Conservation (phyloP, 176 grass and related monocot species). For the barley (Hordeum vulgare) region MorexV3_pseudomolecules_assembly NC_058519.1:475737005-475737504, state of each 20-base stretch:
- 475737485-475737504: constrained; percentile 65
- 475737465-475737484: background rate
- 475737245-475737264: background rate
- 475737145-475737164: background rate
- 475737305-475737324: constrained; percentile 53
- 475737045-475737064: background rate
- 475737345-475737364: background rate
- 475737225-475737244: background rate
- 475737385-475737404: background rate
- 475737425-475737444: background rate
- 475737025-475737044: background rate
- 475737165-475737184: background rate
- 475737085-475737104: constrained; percentile 20
- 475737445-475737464: background rate
- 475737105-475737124: constrained; percentile 17
- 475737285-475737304: constrained; percentile 39
- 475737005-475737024: constrained; percentile 18
- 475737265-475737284: background rate
- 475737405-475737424: no score
- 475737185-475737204: background rate
- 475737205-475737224: background rate
- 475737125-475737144: constrained; percentile 30
- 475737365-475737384: background rate
- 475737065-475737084: background rate
- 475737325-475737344: constrained; percentile 33